Base-by-base conservation (phyloP, 331 rosid genomes). In the Prunus yedoensis region DNA sequence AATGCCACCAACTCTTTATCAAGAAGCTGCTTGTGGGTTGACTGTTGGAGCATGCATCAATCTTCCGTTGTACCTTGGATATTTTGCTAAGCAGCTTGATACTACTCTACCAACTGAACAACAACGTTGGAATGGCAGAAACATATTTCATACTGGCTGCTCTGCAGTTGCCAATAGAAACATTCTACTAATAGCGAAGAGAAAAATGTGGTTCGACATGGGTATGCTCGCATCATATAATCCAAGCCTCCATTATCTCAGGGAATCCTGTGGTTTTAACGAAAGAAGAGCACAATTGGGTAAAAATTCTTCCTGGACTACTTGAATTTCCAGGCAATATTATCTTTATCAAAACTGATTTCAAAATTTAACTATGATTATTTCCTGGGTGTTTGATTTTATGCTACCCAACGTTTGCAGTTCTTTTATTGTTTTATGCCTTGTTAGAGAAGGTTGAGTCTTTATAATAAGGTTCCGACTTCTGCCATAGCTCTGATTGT, bases 211-310 rank as follows among this genome's bases (percentile, higher is more conserved):
- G n/a, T 18, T 58, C 10, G 41, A 70, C 20, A 41, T 51, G n/a
- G 63, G 74, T 30, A 70, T 70, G 74, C 74, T 70, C 1, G 50
- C 74, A 53, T 70, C 74, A 0, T 70, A 52, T 70, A 70, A 52
- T 52, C 74, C 62, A 18, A 32, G 62, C 18, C 62, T 52, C 50
- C 46, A 1, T 11, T 52, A 70, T 70, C 74, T 52, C 62, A 51
- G 47, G 30, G 74, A 52, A 14, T 18, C 62, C 7, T 32, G 63
- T 30, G 74, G 74, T 70, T 70, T 51, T 10, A 70, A 61, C 27
- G 30, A 70, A 70, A 28, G 12, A 51, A n/a, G 61, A 52, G 74
- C 74, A 70, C 74, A 52, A 38, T 0, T 70, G 3, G 74, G 74
- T 70, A 32, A 32, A 68, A 30, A 0, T 30, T 35, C 49, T 70